Evolutionary conservation across 2,329 filamentous ascomycete species (phyloP), one percentile per base, ranked within the genome.

Genomic region (Penicillium thymicola): DNA sequence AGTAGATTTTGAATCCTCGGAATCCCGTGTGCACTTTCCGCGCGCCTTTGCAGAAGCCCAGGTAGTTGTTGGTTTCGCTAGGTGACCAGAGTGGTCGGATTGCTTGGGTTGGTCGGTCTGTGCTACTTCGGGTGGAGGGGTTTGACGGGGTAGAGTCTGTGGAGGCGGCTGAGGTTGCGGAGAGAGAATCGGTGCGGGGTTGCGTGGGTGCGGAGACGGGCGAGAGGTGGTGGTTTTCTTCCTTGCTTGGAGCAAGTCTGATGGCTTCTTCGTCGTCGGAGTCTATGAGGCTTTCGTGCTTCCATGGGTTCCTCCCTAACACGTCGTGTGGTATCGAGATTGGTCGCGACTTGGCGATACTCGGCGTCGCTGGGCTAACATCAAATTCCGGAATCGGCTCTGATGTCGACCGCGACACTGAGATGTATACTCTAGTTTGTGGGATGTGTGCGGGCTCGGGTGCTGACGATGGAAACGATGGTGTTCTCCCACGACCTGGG

Each of bases 31-130:
- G 71, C 10, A 75, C 65, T 46, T 71, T 74, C 71, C 74, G 77
- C 5, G 77, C 76, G 10, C 73, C 72, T 67, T 78, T 79, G 70
- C 79, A 81, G 68, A 80, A 80, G 4, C 73, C 73, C 0, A 68
- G 65, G 37, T 68, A 75, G 13, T 65, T 61, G 53, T 75, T 73
- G 34, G 66, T 67, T 57, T 72, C 68, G 41, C 61, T 66, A 7
- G 74, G 74, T 9, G 76, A 67, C 51, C 67, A 68, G 18, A 66
- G 62, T 9, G 51, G 47, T 13, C 54, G 48, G 44, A 44, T 51
- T 58, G 28, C 28, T 37, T 32, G 45, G 25, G 16, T 8, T 16
- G 37, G 14, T 25, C n/a, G 50, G 34, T 32, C 48, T 11, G 48
- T 52, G 21, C 40, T 51, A 41, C 57, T 55, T 8, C 38, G 27